Base-by-base conservation (phyloP, 495 filamentous ascomycete species). In the Pseudotulostoma volvatum region DNA sequence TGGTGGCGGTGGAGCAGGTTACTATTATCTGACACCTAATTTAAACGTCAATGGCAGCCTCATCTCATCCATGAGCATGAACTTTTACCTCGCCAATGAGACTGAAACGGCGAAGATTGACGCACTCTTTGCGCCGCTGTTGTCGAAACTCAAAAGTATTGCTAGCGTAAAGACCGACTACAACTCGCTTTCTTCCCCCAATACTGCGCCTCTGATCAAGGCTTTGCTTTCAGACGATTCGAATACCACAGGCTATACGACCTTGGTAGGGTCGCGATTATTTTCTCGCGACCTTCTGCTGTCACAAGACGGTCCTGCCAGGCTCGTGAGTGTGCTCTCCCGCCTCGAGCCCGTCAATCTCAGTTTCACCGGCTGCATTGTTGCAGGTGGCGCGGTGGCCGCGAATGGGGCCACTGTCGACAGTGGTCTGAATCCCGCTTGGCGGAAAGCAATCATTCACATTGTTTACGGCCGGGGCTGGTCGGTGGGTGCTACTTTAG, bases 391-490 rank as follows among this genome's bases (percentile, higher is more conserved):
- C 3, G 46, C 48, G 5, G 55, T 58, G 3, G 50, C 55, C 11
- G 31, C 37, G 7, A 59, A 52, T 33, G 34, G 37, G 3, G 40
- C 51, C 15, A 50, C 38, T 7, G 40, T 58, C 15, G 50, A 60
- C 39, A 57, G 49, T 8, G 54, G 51, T 3, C 34, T 64, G 32
- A 55, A 61, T 38, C 59, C 59, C 1, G 54, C 61, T 3, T 65
- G 60, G 60, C 45, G 60, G 30, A 45, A 57, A 28, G 43, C 56
- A 4, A 33, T 55, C 13, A 37, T 45, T 9, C 57, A 60, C 34
- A 17, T 61, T 30, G 33, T 50, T 13, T 37, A 44, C 38, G 16
- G 37, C 14, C 36, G 41, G 14, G n/a, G 7, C 8, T 54, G 52
- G 49, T 7, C 31, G 5, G 19, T 38, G n/a, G 44, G 40, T 41